A percentile compares a stretch with the other conserved stretches of the same genome.
Conservation (phyloP, 2,329 filamentous ascomycete species). For the Diaporthe ampelina region DNA sequence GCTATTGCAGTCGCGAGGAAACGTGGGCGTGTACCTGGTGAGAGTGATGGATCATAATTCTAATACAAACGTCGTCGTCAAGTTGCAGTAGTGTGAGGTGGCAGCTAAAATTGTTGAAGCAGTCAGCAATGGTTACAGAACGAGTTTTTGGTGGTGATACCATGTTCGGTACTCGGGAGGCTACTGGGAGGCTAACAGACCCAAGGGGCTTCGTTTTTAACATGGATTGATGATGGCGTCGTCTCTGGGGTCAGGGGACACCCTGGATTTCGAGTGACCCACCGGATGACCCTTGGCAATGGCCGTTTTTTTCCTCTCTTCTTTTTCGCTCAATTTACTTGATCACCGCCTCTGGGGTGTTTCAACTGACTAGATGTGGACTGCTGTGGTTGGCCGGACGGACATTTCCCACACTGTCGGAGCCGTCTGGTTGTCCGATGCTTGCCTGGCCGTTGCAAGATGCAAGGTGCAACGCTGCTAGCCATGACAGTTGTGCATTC, state of each 20-base stretch:
- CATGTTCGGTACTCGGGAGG: slow-evolving; percentile 16
- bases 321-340: neutral
- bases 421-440: slow-evolving; percentile 6
- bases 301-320: neutral
- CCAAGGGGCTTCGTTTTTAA: neutral
- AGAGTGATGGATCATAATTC: neutral
- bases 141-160: neutral
- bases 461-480: neutral
- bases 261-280: neutral
- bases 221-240: slow-evolving; percentile 8
- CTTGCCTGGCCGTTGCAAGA: slow-evolving; percentile 2
- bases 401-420: slow-evolving; percentile 15
- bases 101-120: neutral
- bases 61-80: neutral
- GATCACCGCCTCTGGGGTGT: slow-evolving; percentile 32
- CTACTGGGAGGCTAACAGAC: slow-evolving; percentile 8
- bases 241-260: neutral
- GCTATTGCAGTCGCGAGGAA: neutral
- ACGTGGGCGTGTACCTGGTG: neutral
- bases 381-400: slow-evolving; percentile 12
- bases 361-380: slow-evolving; percentile 31
- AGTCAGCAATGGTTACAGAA: slow-evolving; percentile 1
- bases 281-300: slow-evolving; percentile 17
- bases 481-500: neutral
- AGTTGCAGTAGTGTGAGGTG: neutral